Evolutionary conservation across 352 stramenopile species (phyloP).

Genomic region (Phytophthora sp.): DNA sequence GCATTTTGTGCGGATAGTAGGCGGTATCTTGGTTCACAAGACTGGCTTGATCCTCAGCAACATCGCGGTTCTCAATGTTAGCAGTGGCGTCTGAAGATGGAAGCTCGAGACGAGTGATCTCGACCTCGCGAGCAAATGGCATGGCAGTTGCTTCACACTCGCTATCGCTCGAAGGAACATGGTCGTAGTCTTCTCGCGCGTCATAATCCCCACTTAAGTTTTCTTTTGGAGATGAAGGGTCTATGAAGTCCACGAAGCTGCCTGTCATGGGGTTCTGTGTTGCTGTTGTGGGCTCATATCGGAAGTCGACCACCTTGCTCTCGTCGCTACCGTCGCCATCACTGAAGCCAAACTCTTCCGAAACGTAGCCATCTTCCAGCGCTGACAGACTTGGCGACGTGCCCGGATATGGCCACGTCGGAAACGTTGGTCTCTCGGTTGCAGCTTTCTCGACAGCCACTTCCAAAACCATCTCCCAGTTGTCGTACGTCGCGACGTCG

Average conservation of each 20-base stretch:
- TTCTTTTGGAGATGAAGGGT: slow-evolving; percentile 18
- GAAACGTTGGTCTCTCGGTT: slow-evolving; percentile 29
- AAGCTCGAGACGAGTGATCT: slow-evolving; percentile 4
- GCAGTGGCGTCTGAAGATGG: background rate
- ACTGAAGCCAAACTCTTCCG: slow-evolving; percentile 39
- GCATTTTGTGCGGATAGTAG: background rate
- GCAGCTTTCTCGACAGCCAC: slow-evolving; percentile 36
- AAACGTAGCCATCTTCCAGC: slow-evolving; percentile 24
- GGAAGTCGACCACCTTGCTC: slow-evolving; percentile 1
- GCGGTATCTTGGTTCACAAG: slow-evolving; percentile 3
- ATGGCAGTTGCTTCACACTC: slow-evolving; percentile 20
- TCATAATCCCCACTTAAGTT: slow-evolving; percentile 7
- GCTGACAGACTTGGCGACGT: slow-evolving; percentile 25
- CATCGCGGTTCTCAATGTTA: background rate
- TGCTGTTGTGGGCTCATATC: background rate
- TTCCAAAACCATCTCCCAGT: slow-evolving; percentile 36
- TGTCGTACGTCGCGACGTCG: slow-evolving; percentile 29
- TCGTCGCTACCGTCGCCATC: slow-evolving; percentile 25
- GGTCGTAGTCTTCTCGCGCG: slow-evolving; percentile 7
- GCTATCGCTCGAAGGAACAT: slow-evolving; percentile 18
- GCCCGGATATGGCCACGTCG: slow-evolving; percentile 15
- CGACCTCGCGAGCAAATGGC: slow-evolving; percentile 11
- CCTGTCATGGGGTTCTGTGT: slow-evolving; percentile 15
- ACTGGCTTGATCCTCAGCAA: background rate
- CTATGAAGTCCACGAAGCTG: slow-evolving; percentile 30